Base-by-base conservation (phyloP, 1,284 basidiomycete genomes). In the Trametes pubescens region DNA sequence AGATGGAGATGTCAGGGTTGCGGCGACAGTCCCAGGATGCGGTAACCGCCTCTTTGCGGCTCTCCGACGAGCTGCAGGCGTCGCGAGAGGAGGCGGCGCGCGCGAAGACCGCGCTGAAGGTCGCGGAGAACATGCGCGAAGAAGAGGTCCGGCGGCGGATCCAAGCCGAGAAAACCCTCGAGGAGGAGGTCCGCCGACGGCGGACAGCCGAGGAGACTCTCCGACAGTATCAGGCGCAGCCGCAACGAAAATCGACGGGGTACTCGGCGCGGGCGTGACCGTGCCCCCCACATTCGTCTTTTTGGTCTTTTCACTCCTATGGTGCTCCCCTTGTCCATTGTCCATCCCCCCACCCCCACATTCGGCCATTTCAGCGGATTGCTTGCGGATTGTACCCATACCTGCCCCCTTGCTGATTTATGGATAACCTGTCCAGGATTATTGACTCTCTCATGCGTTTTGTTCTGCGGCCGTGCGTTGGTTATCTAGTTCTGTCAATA, bases 21-120 rank as follows among this genome's bases (percentile, higher is more conserved):
- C 83, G 87, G 54, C 82, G 84, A 64, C 88, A 90, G 73, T 84
- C 87, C 21, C 81, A 86, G 16, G 88, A 91, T 66, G 87, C 88
- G 4, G 81, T 88, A 49, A 84, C 84, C 2, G 80, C 86, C 44
- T 88, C 87, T 1, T 65, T 86, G 55, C 80, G 84, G 62, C 79
- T 92, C 68, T 83, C 88, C 21, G 88, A 89, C 68, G 86, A 90
- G 71, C 80, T 92, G 16, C 79, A 83, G 9, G 83, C 87, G 64
- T 86, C 83, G 5, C 85, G 89, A 68, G 78, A 84, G 38, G 89
- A 91, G 67, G 79, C 81, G 2, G 79, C 84, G 54, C 79, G 85
- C 57, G 79, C 82, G 34, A 83, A 83, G 71, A 79, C 84, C 43
- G 79, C 82, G 34, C 73, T 90, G 35, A 81, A 81, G 71, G 77